Percentiles rank a stretch among this genome's conserved stretches.
Conservation (phyloP, 805 yeast genomes). For the Debaryomyces maramus region DNA sequence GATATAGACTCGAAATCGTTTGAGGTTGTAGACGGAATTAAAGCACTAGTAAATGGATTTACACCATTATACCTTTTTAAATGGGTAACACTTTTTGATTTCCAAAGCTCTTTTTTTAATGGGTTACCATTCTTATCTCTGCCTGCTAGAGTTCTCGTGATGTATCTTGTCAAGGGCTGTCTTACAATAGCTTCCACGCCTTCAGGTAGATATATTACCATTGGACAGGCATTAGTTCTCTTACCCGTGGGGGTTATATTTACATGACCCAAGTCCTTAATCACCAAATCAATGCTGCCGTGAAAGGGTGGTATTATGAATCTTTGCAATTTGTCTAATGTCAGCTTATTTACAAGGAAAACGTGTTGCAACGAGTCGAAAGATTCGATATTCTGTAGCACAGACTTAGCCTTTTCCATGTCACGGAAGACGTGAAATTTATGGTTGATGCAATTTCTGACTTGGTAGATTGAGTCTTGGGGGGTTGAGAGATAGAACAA, state of each 20-base stretch:
- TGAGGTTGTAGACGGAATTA: constrained; percentile 13
- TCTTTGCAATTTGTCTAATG: constrained; percentile 28
- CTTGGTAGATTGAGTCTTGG: constrained; percentile 44
- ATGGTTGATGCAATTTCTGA: constrained; percentile 46
- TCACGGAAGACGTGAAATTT: constrained; percentile 33
- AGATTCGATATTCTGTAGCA: constrained; percentile 12
- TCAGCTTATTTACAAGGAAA: constrained; percentile 18
- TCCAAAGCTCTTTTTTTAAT: constrained; percentile 18
- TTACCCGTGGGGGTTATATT: constrained; percentile 61
- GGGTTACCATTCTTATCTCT: constrained; percentile 24
- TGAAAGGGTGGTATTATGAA: constrained; percentile 69
- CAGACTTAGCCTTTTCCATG: constrained; percentile 29
- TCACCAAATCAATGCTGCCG: constrained; percentile 64
- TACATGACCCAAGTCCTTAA: constrained; percentile 64
- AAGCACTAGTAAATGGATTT: constrained; percentile 15
- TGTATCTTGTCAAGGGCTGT: constrained; percentile 48
- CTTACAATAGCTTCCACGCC: constrained; percentile 56
- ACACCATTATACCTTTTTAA: constrained; percentile 15
- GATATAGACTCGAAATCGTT: constrained; percentile 4
- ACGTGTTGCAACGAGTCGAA: constrained; percentile 18
- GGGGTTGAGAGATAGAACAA: constrained; percentile 60
- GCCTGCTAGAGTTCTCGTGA: constrained; percentile 37
- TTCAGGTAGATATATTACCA: constrained; percentile 51
- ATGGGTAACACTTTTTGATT: constrained; percentile 18
- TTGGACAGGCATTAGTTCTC: constrained; percentile 23